phyloP scores from a whole-genome alignment of 345 rosid species.

The Trapa bicornis region DNA sequence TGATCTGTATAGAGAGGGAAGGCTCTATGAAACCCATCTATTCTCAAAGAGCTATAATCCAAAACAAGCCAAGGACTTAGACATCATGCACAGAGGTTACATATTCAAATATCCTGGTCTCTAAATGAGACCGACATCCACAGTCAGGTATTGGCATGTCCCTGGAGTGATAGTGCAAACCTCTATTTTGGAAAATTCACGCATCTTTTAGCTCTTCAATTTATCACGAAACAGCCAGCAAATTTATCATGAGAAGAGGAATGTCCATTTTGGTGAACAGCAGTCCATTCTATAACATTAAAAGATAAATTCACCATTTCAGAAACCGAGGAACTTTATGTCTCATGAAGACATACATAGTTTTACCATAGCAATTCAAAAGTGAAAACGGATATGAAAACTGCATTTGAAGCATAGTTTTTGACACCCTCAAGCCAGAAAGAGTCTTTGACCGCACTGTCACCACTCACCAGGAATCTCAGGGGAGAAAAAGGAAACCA shows the following conservation, averaged over 20 bases:
- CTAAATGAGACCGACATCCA: background rate
- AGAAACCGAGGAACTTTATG: background rate
- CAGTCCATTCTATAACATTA: no score
- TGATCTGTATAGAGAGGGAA: background rate
- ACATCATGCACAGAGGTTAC: background rate
- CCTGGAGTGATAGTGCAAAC: background rate
- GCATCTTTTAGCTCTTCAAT: background rate
- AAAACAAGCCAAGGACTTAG: background rate
- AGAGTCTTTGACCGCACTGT: background rate
- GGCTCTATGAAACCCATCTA: background rate
- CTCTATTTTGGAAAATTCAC: background rate
- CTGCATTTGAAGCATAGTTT: background rate
- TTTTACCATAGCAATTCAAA: background rate
- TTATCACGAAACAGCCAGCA: background rate
- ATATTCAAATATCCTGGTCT: no score
- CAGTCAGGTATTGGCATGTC: background rate
- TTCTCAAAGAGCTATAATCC: background rate
- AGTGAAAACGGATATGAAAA: background rate
- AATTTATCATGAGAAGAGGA: background rate
- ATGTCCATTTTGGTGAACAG: background rate
- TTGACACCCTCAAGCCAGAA: no score
- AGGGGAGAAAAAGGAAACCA: background rate
- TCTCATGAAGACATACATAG: background rate
- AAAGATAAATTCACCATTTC: no score
- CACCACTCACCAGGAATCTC: background rate